Evolutionary conservation across 192 early-diverging fungal genomes (phyloP).

Genomic region (Coemansia sp.): DNA sequence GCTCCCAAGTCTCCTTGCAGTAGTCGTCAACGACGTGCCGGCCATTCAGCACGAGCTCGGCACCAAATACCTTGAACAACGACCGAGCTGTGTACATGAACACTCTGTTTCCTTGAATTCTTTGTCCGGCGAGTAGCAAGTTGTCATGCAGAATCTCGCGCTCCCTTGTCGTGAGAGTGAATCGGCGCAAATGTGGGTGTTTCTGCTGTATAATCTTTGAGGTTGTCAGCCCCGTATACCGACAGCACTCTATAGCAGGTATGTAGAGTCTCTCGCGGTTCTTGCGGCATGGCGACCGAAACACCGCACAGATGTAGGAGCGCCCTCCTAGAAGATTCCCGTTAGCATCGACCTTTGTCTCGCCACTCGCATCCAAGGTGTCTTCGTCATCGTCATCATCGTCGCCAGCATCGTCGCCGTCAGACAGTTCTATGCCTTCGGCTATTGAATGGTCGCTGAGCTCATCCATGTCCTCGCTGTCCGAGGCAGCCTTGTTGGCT

Average conservation of each 20-base stretch:
- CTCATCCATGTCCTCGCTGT: background rate
- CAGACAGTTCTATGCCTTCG: too few species aligned
- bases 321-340: background rate
- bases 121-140: background rate
- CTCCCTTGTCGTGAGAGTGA: background rate
- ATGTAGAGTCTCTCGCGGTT: background rate
- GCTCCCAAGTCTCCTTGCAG: background rate
- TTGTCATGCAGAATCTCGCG: background rate
- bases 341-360: background rate
- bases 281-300: background rate
- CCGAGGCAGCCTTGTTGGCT: background rate
- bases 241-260: background rate
- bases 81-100: background rate
- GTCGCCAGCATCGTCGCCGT: background rate
- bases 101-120: background rate
- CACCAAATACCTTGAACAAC: background rate
- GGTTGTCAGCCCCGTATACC: background rate
- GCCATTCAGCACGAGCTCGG: background rate
- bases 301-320: background rate
- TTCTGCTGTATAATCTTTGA: background rate
- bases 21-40: background rate
- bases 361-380: background rate
- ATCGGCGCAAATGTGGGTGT: background rate
- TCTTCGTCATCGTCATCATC: background rate
- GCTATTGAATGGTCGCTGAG: background rate